Conservation (phyloP, 306 rosid species). For the Pterocarpus santalinus region DNA sequence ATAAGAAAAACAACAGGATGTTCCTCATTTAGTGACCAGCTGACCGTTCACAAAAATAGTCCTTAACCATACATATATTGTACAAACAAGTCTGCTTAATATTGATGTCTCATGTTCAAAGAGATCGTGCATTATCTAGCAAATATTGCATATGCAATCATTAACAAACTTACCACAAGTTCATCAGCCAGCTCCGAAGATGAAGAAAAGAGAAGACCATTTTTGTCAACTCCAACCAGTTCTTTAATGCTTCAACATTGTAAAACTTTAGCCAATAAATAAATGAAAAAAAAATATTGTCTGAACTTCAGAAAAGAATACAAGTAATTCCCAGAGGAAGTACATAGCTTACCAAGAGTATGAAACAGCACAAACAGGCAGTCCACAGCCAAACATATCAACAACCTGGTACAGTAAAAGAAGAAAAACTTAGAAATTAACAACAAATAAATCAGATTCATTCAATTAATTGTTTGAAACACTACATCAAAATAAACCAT, state of each 20-base stretch:
- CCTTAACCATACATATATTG: neutral
- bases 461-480: conserved; percentile 2
- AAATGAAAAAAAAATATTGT: conserved; percentile 31
- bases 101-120: neutral
- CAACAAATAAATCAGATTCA: conserved; percentile 4
- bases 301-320: conserved; percentile 24
- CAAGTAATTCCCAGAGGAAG: conserved; percentile 19
- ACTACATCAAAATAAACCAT: conserved; percentile 5
- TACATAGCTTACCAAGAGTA: conserved; percentile 79
- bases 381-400: conserved; percentile 99
- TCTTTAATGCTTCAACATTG: conserved; percentile 76
- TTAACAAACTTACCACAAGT: conserved; percentile 73
- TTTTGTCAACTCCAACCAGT: conserved; percentile 83
- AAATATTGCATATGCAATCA: conserved; percentile 12
- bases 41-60: neutral
- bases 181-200: conserved; percentile 96
- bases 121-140: conserved; percentile 10
- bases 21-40: neutral
- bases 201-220: conserved; percentile 87
- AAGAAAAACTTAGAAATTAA: conserved; percentile 28
- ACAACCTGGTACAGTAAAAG: conserved; percentile 68
- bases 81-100: neutral
- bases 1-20: neutral
- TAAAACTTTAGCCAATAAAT: conserved; percentile 37
- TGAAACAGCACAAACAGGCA: conserved; percentile 97